A percentile compares a stretch with the other conserved stretches of the same genome.
Conservation (phyloP, 305 asterid species). For the Plantago coronopus region DNA sequence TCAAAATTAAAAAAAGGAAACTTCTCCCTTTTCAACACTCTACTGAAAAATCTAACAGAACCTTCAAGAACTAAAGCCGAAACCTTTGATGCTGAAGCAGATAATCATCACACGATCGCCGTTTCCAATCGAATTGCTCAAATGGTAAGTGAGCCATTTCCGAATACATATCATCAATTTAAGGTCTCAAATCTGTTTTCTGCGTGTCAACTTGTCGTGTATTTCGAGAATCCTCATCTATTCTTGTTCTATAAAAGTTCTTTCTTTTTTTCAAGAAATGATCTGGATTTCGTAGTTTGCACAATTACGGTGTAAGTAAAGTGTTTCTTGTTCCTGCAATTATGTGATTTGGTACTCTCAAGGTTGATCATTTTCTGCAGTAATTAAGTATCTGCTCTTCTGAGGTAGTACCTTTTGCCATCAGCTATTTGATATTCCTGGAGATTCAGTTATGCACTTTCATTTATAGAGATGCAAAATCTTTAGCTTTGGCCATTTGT, state of each 20-base stretch:
- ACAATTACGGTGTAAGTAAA: neutral
- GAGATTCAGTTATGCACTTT: neutral
- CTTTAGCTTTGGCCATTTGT: neutral
- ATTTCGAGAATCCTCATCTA: neutral
- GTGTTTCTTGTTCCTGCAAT: neutral
- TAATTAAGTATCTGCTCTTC: neutral
- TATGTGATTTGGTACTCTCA: neutral
- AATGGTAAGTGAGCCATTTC: conserved; percentile 6
- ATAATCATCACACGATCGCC: neutral
- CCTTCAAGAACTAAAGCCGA: neutral
- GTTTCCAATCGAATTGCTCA: conserved; percentile 1
- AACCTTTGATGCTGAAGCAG: conserved; percentile 8
- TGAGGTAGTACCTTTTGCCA: neutral
- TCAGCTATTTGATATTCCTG: neutral
- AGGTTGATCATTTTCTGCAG: neutral
- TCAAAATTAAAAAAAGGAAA: no score
- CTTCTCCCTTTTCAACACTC: no score
- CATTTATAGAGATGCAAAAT: neutral
- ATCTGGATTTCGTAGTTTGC: neutral
- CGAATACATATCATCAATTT: neutral
- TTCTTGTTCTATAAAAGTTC: neutral
- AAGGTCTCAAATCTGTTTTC: no score
- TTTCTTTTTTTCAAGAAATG: neutral
- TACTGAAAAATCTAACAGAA: conserved; percentile 3
- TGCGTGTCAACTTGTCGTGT: neutral